Base-by-base conservation (phyloP, 495 filamentous ascomycete species). In the Massariosphaeria phaeospora region DNA sequence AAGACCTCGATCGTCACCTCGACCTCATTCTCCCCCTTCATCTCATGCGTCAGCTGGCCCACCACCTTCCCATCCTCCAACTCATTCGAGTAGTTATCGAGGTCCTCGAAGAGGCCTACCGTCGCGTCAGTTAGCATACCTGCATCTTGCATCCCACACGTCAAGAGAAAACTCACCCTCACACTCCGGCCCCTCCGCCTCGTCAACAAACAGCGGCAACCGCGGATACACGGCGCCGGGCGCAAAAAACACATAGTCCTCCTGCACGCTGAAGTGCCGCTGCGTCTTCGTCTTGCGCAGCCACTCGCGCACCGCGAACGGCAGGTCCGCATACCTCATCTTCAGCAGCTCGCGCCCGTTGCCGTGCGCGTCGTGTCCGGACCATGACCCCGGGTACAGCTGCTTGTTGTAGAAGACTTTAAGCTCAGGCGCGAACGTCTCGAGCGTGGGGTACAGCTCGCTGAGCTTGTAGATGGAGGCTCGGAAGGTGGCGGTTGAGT, bases 341-440 rank as follows among this genome's bases (percentile, higher is more conserved):
- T 63, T 59, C 13, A 63, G 18, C 46, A 63, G 40, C 25, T 58
- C 55, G 17, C 61, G 49, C 10, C 55, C 51, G 24, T 59, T 55
- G 21, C 61, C 55, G 36, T 63, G 55, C 25, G 33, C 44, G 31
- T 59, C 61, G 10, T 46, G 46, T 4, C 61, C 61, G 1, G 52
- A 42, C 61, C 55, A 63, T 41, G 55, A 59, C 7, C 61, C 61
- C 3, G 61, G 61, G 51, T 63, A 63, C 3, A 50, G 44, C 25
- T 59, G 49, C 41, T 52, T 51, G 51, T 63, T 20, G 39, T 59
- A 63, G 61, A 63, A 63, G 21, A 63, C 61, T 27, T 63, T 63
- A 15, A 59, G 55, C 29, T 59, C 45, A 6, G 61, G 55, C 17
- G 61, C 61, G 17, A 18, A 63, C 17, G 30, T 36, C 35, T 59